A percentile compares a stretch with the other conserved stretches of the same genome.
Evolutionary conservation across 345 rosid species (phyloP).

Genomic region (Eucalyptus pauciflora): DNA sequence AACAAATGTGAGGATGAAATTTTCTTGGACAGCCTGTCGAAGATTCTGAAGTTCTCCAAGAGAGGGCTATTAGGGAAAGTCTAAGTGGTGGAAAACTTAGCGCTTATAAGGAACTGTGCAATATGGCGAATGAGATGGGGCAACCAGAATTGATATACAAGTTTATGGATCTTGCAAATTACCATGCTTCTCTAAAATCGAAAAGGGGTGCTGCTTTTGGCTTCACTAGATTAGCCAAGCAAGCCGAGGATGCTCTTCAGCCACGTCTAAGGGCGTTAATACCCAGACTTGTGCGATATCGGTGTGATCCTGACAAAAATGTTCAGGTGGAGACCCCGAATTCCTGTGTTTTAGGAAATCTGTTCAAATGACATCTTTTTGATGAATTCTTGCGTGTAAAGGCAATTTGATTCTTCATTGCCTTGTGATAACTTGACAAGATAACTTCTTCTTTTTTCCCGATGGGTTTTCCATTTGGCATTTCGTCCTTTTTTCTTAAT

Average conservation of each 20-base stretch:
- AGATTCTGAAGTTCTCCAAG: no score
- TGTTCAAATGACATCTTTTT: not conserved
- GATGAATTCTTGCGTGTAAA: not conserved
- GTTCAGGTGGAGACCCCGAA: slow-evolving; percentile 48
- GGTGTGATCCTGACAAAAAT: slow-evolving; percentile 6
- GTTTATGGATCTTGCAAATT: slow-evolving; percentile 92
- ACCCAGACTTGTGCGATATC: no score
- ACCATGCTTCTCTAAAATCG: slow-evolving; percentile 73
- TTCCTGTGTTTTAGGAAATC: not conserved
- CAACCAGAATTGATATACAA: slow-evolving; percentile 83
- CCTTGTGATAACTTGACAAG: not conserved
- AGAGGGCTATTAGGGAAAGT: slow-evolving; percentile 67
- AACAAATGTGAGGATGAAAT: not conserved
- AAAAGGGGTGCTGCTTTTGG: slow-evolving; percentile 96
- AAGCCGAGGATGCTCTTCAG: no score
- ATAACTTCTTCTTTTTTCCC: not conserved
- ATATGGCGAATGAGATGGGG: slow-evolving; percentile 86
- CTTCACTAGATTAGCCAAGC: slow-evolving; percentile 64
- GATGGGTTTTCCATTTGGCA: not conserved
- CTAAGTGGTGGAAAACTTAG: slow-evolving; percentile 81
- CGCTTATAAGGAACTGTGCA: slow-evolving; percentile 87
- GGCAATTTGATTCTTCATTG: not conserved
- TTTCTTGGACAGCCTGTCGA: no score
- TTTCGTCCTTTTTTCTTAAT: not conserved
- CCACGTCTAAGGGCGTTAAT: no score